Evolutionary conservation across 2,329 filamentous ascomycete genomes (phyloP).

Genomic region (Neocatenulostroma microsporum): DNA sequence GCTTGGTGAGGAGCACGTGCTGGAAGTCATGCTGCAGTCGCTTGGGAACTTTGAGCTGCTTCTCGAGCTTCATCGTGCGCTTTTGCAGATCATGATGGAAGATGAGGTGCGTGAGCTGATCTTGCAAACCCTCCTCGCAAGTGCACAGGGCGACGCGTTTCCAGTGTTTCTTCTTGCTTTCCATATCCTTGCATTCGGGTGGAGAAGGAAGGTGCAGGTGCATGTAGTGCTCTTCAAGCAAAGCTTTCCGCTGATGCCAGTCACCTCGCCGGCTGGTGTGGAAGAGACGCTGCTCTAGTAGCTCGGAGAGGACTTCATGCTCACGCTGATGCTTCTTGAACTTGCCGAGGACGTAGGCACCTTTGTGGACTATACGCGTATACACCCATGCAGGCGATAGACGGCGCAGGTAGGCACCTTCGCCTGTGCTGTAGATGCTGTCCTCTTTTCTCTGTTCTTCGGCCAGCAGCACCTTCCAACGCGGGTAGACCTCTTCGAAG

Average conservation of each 20-base stretch:
- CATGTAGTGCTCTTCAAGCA: conserved; percentile 96
- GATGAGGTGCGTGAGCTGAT: conserved; percentile 81
- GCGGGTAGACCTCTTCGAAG: conserved; percentile 66
- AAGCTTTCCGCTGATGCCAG: conserved; percentile 93
- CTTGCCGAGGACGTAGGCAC: conserved; percentile 66
- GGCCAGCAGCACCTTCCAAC: conserved; percentile 66
- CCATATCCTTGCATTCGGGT: conserved; percentile 40
- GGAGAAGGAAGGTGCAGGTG: conserved; percentile 47
- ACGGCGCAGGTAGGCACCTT: conserved; percentile 79
- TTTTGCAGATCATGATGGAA: conserved; percentile 95
- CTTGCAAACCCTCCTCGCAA: conserved; percentile 79
- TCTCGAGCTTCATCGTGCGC: conserved; percentile 84
- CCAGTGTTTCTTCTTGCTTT: conserved; percentile 74
- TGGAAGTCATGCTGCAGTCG: conserved; percentile 88
- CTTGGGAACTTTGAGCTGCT: conserved; percentile 69
- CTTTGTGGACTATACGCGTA: conserved; percentile 87
- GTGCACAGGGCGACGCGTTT: conserved; percentile 66
- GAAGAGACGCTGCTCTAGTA: conserved; percentile 75
- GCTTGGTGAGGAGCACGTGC: conserved; percentile 69
- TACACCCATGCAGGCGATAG: conserved; percentile 92
- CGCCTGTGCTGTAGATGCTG: conserved; percentile 67
- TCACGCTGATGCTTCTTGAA: conserved; percentile 75
- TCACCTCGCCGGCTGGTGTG: conserved; percentile 75
- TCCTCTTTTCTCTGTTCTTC: conserved; percentile 75
- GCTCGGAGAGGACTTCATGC: conserved; percentile 62